Base-by-base conservation (phyloP, 768 basidiomycete genomes). In the Dentipellis fragilis region DNA sequence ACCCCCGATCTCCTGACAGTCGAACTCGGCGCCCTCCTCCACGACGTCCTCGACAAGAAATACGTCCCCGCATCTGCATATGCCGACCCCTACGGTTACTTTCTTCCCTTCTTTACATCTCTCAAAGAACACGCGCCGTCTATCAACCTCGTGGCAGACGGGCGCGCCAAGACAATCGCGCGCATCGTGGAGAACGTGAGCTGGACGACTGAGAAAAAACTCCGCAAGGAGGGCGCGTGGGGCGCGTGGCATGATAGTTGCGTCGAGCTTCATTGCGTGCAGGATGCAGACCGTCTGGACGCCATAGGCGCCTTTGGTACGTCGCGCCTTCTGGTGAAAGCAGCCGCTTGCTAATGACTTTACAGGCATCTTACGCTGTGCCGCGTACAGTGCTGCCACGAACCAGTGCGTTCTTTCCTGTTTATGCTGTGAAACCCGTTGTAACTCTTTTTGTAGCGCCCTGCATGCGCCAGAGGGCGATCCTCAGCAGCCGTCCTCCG, bases 21-120 rank as follows among this genome's bases (percentile, higher is more conserved):
- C 21, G 92, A 94, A 68, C 72, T 94, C 49, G 85, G 87, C 34
- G 87, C 93, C n/a, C 78, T 95, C 39, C 79, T 94, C 47, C 93
- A 94, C 64, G 92, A 95, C 68, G 77, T 93, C 42, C 72, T 89
- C 36, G 89, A 91, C 77, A 89, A 87, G 72, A 91, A 92, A 73
- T 90, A 92, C 64, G 83, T 84, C 16, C 71, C 82, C 1, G 67
- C 74, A 11, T 74, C 73, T 54, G 68, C 79, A 10, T 59, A 63
- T 62, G 78, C 80, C 16, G 80, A 87, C 65, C 80, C 85, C 6
- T 81, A 80, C 68, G 68, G 72, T 54, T 87, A 79, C 64, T 85
- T 89, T 66, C 70, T 80, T 21, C 83, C 88, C 19, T 81, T 82
- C 67, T 88, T 87, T 65, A 59, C 72, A 54, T 68, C 67, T 4